These are phyloP conservation scores for Pseudoturritis turrita DNA, from an alignment of 345 rosid species.

Conservation along the genomic window DNA sequence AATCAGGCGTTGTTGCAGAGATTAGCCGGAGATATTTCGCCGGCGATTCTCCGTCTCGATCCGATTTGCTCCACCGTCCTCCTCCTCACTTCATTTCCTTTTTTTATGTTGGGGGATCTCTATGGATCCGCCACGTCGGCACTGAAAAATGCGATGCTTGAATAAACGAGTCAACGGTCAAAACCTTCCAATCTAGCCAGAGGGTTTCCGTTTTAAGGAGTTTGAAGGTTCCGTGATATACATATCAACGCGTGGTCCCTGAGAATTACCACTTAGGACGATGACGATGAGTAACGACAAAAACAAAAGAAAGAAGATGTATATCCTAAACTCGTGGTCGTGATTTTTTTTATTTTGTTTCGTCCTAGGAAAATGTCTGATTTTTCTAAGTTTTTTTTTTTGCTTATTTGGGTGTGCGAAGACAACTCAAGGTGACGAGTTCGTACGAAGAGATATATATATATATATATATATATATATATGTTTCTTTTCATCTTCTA, in stretches of 20 bases:
- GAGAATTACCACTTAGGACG: not conserved
- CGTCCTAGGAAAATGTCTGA: slow-evolving; percentile 4
- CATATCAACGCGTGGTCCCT: slow-evolving; percentile 8
- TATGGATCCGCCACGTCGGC: slow-evolving; percentile 19
- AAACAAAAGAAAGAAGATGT: slow-evolving; percentile 10
- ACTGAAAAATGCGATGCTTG: not conserved
- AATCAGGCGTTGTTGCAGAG: too few species aligned
- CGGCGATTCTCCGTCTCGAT: slow-evolving; percentile 22
- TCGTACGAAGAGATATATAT: not conserved
- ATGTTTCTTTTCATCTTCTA: not conserved
- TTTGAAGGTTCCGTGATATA: too few species aligned
- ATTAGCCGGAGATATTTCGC: not conserved
- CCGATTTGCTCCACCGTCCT: slow-evolving; percentile 21
- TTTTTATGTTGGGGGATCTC: slow-evolving; percentile 7
- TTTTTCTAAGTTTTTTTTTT: not conserved
- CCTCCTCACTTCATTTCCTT: not conserved
- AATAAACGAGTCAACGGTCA: slow-evolving; percentile 13
- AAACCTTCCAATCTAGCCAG: not conserved
- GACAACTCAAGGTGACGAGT: too few species aligned
- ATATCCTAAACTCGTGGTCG: slow-evolving; percentile 29
- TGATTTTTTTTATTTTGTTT: not conserved
- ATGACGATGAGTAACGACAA: not conserved
- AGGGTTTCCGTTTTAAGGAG: slow-evolving; percentile 7
- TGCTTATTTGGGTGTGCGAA: too few species aligned
- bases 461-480: too few species aligned